Evolutionary conservation across 768 basidiomycete genomes (phyloP), one percentile per base, ranked within the genome.

Genomic region (Sporobolomyces roseus): DNA sequence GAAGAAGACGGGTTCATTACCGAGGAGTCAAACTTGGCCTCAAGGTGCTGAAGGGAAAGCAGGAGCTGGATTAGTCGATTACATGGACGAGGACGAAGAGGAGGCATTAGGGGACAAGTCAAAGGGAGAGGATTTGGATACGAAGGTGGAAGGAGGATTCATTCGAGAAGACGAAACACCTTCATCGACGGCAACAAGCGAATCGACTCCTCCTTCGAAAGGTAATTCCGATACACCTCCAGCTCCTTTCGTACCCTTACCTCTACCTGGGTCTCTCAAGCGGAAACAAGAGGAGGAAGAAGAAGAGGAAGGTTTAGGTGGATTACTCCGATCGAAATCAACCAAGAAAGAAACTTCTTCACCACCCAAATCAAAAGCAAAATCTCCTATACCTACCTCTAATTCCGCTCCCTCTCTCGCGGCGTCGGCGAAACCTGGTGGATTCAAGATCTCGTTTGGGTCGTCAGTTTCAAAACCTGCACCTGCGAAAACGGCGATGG

Each of bases 241-340:
- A 12, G 4, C 49, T 7, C 4, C 50, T 23, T 9, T 48, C 4
- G 25, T 46, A 36, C 51, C 59, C 27, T 12, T 59, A 7, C 55
- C 41, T 3, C 48, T 60, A 3, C 65, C 60, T 9, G 59, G 65
- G 16, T 38, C 59, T 16, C 52, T 66, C 14, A 66, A 66, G 51
- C 65, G 65, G 17, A 66, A 66, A 32, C 59, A 60, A 33, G 58
- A 66, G 43, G 65, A 66, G 52, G 59, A 66, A 14, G 65, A 66
- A 29, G 65, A 66, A 19, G 58, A 45, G 17, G 58, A 51, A 45
- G 65, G 60, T 14, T 50, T 66, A 45, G 65, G 65, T 16, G n/a
- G 58, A 27, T 32, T 66, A 4, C 43, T 53, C 2, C 43, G 52
- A 52, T n/a, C 25, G 41, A 58, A 58, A 27, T 14, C 17, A 10